Evolutionary conservation across 2,329 filamentous ascomycete genomes (phyloP).

Genomic region (Clonostachys rhizophaga): DNA sequence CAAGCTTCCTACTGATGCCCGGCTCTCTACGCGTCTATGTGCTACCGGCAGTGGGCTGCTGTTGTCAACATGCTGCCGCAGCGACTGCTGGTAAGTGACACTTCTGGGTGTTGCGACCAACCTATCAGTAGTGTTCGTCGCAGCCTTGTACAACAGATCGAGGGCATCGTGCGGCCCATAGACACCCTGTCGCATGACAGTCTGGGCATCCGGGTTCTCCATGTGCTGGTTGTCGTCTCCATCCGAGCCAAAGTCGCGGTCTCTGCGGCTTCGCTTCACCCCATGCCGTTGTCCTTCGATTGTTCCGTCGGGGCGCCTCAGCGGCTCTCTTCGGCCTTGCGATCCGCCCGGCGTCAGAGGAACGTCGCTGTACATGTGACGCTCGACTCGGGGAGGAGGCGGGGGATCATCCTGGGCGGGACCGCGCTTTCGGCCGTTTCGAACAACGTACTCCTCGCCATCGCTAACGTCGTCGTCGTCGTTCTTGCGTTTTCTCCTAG

Average conservation of each 20-base stretch:
- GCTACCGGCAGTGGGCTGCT: not conserved
- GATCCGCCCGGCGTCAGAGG: conserved; percentile 63
- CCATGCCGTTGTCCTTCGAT: not conserved
- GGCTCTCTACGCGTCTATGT: conserved; percentile 23
- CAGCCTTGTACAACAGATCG: conserved; percentile 86
- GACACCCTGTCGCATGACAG: conserved; percentile 65
- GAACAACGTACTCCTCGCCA: conserved; percentile 63
- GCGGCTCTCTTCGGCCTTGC: conserved; percentile 59
- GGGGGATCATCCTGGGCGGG: conserved; percentile 41
- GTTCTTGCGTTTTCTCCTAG: conserved; percentile 83
- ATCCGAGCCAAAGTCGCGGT: conserved; percentile 25
- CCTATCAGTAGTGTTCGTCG: conserved; percentile 49
- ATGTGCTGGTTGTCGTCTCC: conserved; percentile 54
- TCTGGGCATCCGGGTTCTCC: conserved; percentile 61
- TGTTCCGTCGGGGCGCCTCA: conserved; percentile 53
- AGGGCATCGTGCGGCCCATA: conserved; percentile 92
- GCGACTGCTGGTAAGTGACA: conserved; percentile 1
- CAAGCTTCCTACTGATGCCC: conserved; percentile 12
- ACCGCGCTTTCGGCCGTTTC: conserved; percentile 69
- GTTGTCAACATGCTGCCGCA: not conserved
- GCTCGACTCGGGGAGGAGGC: conserved; percentile 32
- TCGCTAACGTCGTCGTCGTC: conserved; percentile 49
- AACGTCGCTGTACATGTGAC: conserved; percentile 41
- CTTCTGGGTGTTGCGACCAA: conserved; percentile 18
- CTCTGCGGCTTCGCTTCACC: conserved; percentile 10